phyloP scores from a whole-genome alignment of 805 yeast genomes.

The Cyberlindnera petersonii region DNA sequence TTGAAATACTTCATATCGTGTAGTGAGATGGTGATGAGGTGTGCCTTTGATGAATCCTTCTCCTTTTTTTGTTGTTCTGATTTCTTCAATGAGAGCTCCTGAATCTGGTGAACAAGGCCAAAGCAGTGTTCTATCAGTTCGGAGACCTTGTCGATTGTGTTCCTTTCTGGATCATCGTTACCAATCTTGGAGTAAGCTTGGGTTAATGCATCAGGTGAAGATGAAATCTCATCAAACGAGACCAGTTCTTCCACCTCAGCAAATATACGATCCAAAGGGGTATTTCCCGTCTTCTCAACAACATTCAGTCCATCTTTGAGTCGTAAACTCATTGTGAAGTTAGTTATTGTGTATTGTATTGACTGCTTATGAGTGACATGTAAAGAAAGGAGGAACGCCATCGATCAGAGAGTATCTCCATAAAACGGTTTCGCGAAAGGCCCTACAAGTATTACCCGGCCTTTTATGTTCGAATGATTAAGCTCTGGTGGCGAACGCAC shows the following conservation, averaged over 20 bases:
- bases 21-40: conserved; percentile 59
- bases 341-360: neutral
- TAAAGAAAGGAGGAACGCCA: neutral
- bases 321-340: conserved; percentile 1
- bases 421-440: neutral
- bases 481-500: too few relatives aligned
- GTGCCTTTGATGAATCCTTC: conserved; percentile 17
- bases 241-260: conserved; percentile 21
- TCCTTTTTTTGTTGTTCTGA: conserved; percentile 1
- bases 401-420: neutral
- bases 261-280: conserved; percentile 34
- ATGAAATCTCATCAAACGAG: conserved; percentile 15
- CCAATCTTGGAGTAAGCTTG: conserved; percentile 11
- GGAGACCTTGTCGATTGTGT: neutral
- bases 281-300: conserved; percentile 31
- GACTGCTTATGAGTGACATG: neutral
- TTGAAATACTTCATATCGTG: conserved; percentile 81
- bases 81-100: conserved; percentile 12
- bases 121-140: conserved; percentile 10
- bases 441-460: too few relatives aligned
- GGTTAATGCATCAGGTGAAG: conserved; percentile 11
- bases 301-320: conserved; percentile 23
- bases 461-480: too few relatives aligned
- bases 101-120: conserved; percentile 14
- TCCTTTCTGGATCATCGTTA: neutral